phyloP scores from a whole-genome alignment of 306 rosid species.

The Citrullus amarus region DNA sequence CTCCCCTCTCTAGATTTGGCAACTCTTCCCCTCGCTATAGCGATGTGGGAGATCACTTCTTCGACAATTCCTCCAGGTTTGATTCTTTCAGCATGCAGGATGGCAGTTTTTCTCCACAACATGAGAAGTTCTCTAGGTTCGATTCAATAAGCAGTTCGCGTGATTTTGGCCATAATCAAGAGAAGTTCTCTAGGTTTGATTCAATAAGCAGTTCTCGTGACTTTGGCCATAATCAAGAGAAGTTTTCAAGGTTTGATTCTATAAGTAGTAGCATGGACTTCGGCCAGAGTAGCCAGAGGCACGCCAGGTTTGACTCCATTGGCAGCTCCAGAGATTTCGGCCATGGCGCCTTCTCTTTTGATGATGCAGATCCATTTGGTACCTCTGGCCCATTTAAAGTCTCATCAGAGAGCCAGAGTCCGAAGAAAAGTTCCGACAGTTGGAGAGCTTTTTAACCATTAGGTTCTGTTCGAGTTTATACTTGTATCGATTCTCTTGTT shows the following conservation, averaged over 20 bases:
- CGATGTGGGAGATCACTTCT: conserved; percentile 75
- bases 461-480: background rate
- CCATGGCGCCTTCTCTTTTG: conserved; percentile 53
- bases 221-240: background rate
- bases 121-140: conserved; percentile 8
- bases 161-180: conserved; percentile 13
- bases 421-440: conserved; percentile 57
- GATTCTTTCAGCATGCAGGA: conserved; percentile 54
- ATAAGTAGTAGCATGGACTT: conserved; percentile 43
- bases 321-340: conserved; percentile 52
- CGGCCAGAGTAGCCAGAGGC: conserved; percentile 23
- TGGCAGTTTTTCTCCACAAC: conserved; percentile 30
- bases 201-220: conserved; percentile 18
- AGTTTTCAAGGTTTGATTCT: conserved; percentile 42
- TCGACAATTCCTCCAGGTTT: conserved; percentile 60
- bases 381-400: conserved; percentile 83
- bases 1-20: conserved; percentile 72
- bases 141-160: conserved; percentile 28
- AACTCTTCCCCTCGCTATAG: conserved; percentile 91
- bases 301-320: conserved; percentile 42
- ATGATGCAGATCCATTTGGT: conserved; percentile 76
- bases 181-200: conserved; percentile 13
- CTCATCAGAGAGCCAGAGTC: conserved; percentile 49
- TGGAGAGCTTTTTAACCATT: conserved; percentile 76
- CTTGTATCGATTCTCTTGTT: conserved; percentile 8